These are phyloP conservation scores for Scedosporium boydii DNA, from an alignment of 2,329 filamentous ascomycete genomes.

Conservation along the genomic window DNA sequence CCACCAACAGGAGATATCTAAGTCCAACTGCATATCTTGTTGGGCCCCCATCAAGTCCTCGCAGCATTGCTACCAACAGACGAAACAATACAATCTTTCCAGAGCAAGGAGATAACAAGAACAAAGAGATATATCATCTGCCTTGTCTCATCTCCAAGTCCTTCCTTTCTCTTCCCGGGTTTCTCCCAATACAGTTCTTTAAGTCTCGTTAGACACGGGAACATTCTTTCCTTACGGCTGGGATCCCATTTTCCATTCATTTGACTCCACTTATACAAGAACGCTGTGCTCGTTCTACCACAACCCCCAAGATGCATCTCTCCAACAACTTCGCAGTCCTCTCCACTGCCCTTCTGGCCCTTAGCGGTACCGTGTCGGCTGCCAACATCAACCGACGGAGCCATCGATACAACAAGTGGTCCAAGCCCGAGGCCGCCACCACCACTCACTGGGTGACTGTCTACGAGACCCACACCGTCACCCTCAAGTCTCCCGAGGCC, in stretches of 20 bases:
- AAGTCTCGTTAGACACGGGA: neutral
- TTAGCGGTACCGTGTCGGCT: slow-evolving; percentile 33
- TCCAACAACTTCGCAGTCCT: neutral
- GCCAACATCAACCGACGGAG: slow-evolving; percentile 31
- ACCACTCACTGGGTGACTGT: slow-evolving; percentile 32
- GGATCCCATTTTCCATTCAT: neutral
- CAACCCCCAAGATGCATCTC: neutral
- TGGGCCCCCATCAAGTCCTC: no score
- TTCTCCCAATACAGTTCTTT: neutral
- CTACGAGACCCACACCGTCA: slow-evolving; percentile 27
- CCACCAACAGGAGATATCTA: no score
- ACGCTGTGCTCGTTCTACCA: neutral
- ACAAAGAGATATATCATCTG: neutral
- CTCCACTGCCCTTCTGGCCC: slow-evolving; percentile 26
- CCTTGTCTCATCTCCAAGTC: neutral
- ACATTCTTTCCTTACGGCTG: neutral
- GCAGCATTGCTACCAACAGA: no score
- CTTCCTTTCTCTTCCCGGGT: neutral
- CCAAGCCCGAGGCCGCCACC: slow-evolving; percentile 16
- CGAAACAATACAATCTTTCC: no score
- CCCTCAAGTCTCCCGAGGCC: slow-evolving; percentile 13
- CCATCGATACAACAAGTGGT: slow-evolving; percentile 20
- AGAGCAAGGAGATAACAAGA: no score
- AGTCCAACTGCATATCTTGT: no score
- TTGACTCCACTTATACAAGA: neutral